phyloP scores from a whole-genome alignment of 345 rosid genomes.

The Psidium friedrichsthalianum region DNA sequence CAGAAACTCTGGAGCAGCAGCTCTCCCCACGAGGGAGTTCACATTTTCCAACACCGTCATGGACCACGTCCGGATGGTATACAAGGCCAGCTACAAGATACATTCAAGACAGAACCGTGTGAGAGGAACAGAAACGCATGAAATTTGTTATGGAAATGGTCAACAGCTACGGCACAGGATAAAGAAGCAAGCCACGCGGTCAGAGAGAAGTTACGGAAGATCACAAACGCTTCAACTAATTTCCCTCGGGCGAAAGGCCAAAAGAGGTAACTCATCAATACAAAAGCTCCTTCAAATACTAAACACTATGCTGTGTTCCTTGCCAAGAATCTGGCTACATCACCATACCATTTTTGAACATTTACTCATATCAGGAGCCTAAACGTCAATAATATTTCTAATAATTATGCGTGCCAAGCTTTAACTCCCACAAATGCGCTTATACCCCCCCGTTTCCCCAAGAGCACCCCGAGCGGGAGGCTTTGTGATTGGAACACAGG shows the following conservation, averaged over 20 bases:
- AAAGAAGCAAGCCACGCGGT: not conserved
- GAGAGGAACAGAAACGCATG: not conserved
- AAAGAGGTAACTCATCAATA: not conserved
- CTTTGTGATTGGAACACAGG: not conserved
- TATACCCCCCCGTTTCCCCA: not conserved
- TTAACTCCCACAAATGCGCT: not conserved
- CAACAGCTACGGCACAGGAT: not conserved
- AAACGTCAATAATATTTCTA: not conserved
- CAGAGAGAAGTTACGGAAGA: not conserved
- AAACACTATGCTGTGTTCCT: not conserved
- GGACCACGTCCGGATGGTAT: conserved; percentile 98
- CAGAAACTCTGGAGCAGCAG: conserved; percentile 80
- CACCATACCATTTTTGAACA: not conserved
- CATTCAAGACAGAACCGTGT: not conserved
- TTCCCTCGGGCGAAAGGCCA: no score
- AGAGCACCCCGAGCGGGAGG: not conserved
- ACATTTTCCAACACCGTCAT: conserved; percentile 90
- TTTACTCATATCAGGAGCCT: not conserved
- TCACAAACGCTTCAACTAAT: not conserved
- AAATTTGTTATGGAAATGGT: no score
- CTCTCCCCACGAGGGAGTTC: conserved; percentile 75
- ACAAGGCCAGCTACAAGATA: conserved; percentile 64
- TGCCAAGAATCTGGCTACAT: not conserved
- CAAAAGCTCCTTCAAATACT: not conserved
- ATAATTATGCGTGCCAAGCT: not conserved